Evolutionary conservation across 208 protist genomes (phyloP).

Genomic region (Eutreptiella sp.): DNA sequence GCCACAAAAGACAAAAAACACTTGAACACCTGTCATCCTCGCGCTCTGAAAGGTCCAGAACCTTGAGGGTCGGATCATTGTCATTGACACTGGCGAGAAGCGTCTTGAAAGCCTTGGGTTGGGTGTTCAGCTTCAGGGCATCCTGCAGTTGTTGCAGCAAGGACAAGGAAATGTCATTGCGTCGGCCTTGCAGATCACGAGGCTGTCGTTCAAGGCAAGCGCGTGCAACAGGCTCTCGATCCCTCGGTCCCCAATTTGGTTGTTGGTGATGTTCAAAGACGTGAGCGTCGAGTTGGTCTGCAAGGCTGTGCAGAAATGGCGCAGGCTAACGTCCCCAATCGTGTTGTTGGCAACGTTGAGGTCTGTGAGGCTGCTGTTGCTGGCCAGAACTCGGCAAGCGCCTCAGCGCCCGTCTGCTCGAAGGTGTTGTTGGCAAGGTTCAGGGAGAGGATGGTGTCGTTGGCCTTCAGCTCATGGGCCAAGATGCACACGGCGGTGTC

Average conservation of each 20-base stretch:
- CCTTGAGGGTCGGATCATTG: slow-evolving; percentile 41
- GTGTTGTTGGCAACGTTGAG: slow-evolving; percentile 44
- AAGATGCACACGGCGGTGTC: slow-evolving; percentile 56
- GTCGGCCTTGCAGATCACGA: slow-evolving; percentile 11
- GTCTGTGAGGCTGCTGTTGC: too few species aligned
- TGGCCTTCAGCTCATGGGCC: slow-evolving; percentile 45
- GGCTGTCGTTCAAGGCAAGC: slow-evolving; percentile 7
- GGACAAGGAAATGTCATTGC: slow-evolving; percentile 30
- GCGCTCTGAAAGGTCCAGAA: slow-evolving; percentile 46
- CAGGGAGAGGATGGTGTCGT: slow-evolving; percentile 43
- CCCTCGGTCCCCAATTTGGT: slow-evolving; percentile 25
- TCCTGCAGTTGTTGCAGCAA: slow-evolving; percentile 39
- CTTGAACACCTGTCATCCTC: slow-evolving; percentile 45
- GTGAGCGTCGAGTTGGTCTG: slow-evolving; percentile 44
- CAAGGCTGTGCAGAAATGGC: slow-evolving; percentile 37
- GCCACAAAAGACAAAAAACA: slow-evolving; percentile 51
- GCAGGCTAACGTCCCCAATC: slow-evolving; percentile 47
- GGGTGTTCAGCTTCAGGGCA: slow-evolving; percentile 53
- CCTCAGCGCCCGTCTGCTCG: slow-evolving; percentile 45
- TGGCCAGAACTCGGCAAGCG: too few species aligned
- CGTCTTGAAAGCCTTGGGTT: slow-evolving; percentile 52
- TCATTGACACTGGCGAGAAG: slow-evolving; percentile 48
- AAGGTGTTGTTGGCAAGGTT: slow-evolving; percentile 57
- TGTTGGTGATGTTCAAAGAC: slow-evolving; percentile 28
- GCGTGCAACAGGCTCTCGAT: slow-evolving; percentile 25